Evolutionary conservation across 2,329 filamentous ascomycete genomes (phyloP), one percentile per base, ranked within the genome.

Genomic region (Rutstroemia sp.): DNA sequence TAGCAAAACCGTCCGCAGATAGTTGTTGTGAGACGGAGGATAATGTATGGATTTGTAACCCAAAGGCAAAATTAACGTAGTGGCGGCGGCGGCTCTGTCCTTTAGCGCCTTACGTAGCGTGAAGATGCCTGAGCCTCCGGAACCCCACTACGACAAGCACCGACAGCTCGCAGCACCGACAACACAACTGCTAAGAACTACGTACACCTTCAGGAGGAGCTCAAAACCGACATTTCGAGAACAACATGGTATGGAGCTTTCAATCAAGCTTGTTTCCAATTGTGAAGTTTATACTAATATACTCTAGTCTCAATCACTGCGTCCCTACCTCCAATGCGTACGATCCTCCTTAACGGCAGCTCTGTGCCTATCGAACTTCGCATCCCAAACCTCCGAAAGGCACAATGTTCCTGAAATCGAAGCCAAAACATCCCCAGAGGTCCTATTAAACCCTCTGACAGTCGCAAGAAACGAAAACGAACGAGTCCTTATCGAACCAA

Each of bases 371-470:
- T 92, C 91, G 73, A 95, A 99, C 80, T 99, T 99, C 74, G 92
- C 94, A 62, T 97, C 92, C 50, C 94, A 99, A 76, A 90, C 89
- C 47, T 90, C 92, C 55, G 95, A 99, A 78, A 82, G 94, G 66
- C 94, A 97, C 77, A 99, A 99, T 78, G 92, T 97, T 47, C 94
- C 94, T 60, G 94, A 99, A 73, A 88, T 99, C 68, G 94, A 99
- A 78, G 92, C 92, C 44, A 85, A 85, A 63, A 91, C 87, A 52
- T 96, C 92, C 0, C 94, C 95, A 21, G 94, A 99, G 79, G 87
- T 97, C 59, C 81, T 99, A 21, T 79, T 99, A 59, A 95, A 94
- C 69, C 92, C 92, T 18, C 77, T 99, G 62, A 91, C 87, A 27
- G 85, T 99, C 65, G 88, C 92, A 61, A 86, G 94, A 62, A 99